Base-by-base conservation (phyloP, 2,329 filamentous ascomycete genomes). In the Xylaria digitata region DNA sequence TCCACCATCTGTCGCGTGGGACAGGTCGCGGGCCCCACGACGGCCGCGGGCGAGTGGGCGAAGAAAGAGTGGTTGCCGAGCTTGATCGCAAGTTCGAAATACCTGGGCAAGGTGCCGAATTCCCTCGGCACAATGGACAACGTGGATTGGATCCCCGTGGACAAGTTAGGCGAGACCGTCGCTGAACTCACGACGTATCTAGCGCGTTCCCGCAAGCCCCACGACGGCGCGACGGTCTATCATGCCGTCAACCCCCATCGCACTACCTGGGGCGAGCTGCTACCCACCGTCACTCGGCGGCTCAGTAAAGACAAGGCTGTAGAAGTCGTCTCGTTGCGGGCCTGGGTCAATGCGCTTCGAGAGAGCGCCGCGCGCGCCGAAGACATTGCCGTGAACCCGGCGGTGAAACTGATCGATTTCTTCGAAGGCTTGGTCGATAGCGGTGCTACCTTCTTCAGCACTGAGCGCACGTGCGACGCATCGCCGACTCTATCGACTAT, bases 41-140 rank as follows among this genome's bases (percentile, higher is more conserved):
- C 67, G 4, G 17, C 32, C 4, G 56, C 58, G 9, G 71, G 71
- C 0, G 52, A 68, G 15, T 74, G 72, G 73, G 46, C 65, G 11
- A 62, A 63, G 50, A 65, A 64, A 32, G 73, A 75, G 32, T 75
- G 72, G 73, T 23, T 74, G n/a, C 71, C 73, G 15, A 73, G 73
- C 30, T 15, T 73, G n/a, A 61, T 75, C 21, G 68, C 71, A 4
- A 74, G 73, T 56, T 71, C 71, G 5, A 67, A 62, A 32, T 67
- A 71, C 40, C 56, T 73, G 9, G 70, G 71, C 2, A 71, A 67
- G 42, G 37, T 76, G 5, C 75, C 74, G 0, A 49, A 34, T 3
- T 64, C 69, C 9, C 63, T 75, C 13, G 71, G 70, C 7, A 23
- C 49, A 23, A 46, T 23, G 17, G 61, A 66, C 6, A 30, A 17